Base-by-base conservation (phyloP, 148 eudicot genomes). In the Mesembryanthemum crystallinum region DNA sequence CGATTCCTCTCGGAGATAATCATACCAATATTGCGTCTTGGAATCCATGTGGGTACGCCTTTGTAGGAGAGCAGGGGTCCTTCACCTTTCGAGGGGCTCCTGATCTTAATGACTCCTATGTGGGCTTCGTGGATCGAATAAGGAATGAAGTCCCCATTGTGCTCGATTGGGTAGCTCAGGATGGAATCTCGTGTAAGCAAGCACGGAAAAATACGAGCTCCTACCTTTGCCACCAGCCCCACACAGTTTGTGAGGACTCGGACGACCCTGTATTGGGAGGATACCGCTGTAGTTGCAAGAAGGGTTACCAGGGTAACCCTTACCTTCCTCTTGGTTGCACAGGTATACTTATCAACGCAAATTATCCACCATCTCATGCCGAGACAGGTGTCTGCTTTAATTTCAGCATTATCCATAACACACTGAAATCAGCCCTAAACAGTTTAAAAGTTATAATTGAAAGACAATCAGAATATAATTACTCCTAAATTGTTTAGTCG, bases 21-120 rank as follows among this genome's bases (percentile, higher is more conserved):
- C 88, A 85, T 69, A 77, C 82, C 0, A 0, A 10, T 0, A 76
- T 87, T 0, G 67, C 45, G 42, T 64, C 77, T 0, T 87, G 81
- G 35, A 57, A 83, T 35, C 88, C 83, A n/a, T 87, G 91, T 27
- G 67, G 83, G 29, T 78, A 71, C 27, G 80, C 89, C 6, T 91
- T 91, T 52, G 2, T 87, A 21, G 92, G 87, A 0, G 89, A 84
- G 11, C 27, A 43, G 14, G 70, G 35, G 0, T 3, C 73, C 5
- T 84, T 84, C 63, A 79, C 12, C 13, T 88, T 88, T 25, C 69
- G 24, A 0, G 67, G 69, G 0, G 82, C 81, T 6, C 73, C 76
- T 3, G 95, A 90, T 43, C 59, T 90, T 12, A 7, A n/a, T 0
- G 92, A 85, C 37, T 73, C 85, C 3, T 18, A 9, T 29, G 28